Conservation (phyloP, 208 protist species). For the Wallacemonas collosoma region DNA sequence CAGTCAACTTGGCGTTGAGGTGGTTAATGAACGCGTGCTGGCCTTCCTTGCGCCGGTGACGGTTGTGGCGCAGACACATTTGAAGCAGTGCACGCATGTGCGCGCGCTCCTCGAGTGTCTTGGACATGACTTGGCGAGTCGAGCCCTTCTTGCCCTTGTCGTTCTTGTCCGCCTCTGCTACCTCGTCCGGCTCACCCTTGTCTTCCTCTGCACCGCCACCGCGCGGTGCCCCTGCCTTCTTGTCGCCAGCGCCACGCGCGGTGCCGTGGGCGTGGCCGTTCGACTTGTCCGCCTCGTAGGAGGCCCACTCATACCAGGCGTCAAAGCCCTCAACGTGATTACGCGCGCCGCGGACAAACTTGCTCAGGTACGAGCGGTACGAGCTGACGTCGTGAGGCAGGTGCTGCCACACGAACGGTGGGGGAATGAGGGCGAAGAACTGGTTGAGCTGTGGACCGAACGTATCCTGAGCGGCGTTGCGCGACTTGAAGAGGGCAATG, state of each 20-base stretch:
- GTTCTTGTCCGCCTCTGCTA: slow-evolving; percentile 16
- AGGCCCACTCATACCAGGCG: slow-evolving; percentile 87
- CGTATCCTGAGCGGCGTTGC: slow-evolving; percentile 35
- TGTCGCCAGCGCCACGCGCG: slow-evolving; percentile 17
- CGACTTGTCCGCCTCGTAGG: slow-evolving; percentile 64
- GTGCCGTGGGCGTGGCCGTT: slow-evolving; percentile 16
- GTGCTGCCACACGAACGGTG: slow-evolving; percentile 78
- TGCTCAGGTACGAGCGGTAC: slow-evolving; percentile 72
- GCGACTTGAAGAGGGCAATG: slow-evolving; percentile 64
- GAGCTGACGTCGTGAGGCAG: slow-evolving; percentile 59
- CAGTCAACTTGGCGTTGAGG: slow-evolving; percentile 59
- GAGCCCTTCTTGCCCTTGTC: slow-evolving; percentile 38
- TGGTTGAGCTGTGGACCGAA: slow-evolving; percentile 63
- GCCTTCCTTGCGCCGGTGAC: slow-evolving; percentile 65
- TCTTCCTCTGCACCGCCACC: slow-evolving; percentile 2
- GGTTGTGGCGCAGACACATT: slow-evolving; percentile 89
- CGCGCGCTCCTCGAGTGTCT: slow-evolving; percentile 73
- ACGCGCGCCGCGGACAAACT: slow-evolving; percentile 63
- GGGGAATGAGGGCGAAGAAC: slow-evolving; percentile 76
- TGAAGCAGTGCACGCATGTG: slow-evolving; percentile 82
- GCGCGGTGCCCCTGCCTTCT: slow-evolving; percentile 20
- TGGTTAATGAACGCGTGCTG: slow-evolving; percentile 87
- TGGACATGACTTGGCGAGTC: slow-evolving; percentile 58
- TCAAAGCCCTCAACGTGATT: slow-evolving; percentile 65
- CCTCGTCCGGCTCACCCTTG: slow-evolving; percentile 21